Evolutionary conservation across 1,284 basidiomycete genomes (phyloP), one percentile per base, ranked within the genome.

Genomic region (Takashimella koratensis): DNA sequence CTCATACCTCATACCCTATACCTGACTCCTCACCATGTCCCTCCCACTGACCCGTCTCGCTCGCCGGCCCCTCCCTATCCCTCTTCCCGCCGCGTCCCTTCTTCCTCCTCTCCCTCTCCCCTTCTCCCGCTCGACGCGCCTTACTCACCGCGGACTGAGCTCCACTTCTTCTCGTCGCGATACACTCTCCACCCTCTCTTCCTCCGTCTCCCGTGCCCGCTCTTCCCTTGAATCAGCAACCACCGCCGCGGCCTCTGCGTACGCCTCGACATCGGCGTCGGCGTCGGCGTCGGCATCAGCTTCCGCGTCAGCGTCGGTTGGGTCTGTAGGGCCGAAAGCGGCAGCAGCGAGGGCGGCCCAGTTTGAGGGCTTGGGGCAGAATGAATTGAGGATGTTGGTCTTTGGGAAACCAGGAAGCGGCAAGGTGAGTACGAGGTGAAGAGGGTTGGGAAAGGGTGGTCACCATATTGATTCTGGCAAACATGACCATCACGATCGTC

Each of bases 401-500:
- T 76, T 77, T 59, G 76, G 75, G 22, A 76, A 77, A 59, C 76
- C 76, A 8, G 76, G 73, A 1, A 64, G 65, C 47, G 71, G 71
- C 19, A 74, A 73, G 67, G 70, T 76, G 49, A 51, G 73, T 62
- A 20, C 16, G 11, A 4, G 5, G 16, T 36, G 8, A 8, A 25
- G 42, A 41, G 19, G 45, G 45, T n/a, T n/a, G n/a, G n/a, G n/a
- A n/a, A n/a, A n/a, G n/a, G n/a, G n/a, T n/a, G n/a, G n/a, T n/a
- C n/a, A n/a, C n/a, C n/a, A n/a, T n/a, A n/a, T n/a, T n/a, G n/a
- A n/a, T n/a, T n/a, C n/a, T n/a, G n/a, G n/a, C n/a, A n/a, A n/a
- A n/a, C n/a, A n/a, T n/a, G n/a, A n/a, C n/a, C n/a, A n/a, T n/a
- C n/a, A n/a, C n/a, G n/a, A n/a, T n/a, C n/a, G n/a, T n/a, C n/a